A percentile compares a stretch with the other conserved stretches of the same genome.
phyloP scores from a whole-genome alignment of 1,284 basidiomycete species.

The Ganoderma lingzhi region DNA sequence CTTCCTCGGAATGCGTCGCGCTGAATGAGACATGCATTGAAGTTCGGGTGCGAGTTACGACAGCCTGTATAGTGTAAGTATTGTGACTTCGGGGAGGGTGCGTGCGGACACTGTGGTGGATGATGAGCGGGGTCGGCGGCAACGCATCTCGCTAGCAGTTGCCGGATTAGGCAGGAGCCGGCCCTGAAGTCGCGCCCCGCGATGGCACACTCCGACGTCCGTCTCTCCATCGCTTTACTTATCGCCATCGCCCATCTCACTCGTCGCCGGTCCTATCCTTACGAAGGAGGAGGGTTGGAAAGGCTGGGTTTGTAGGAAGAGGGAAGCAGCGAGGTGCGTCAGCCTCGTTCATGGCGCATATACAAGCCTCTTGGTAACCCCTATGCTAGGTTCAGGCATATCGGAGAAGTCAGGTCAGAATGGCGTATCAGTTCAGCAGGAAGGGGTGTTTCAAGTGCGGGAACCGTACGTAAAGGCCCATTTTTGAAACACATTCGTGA shows the following conservation, averaged over 20 bases:
- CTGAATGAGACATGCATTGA: neutral
- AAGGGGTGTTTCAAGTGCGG: conserved; percentile 91
- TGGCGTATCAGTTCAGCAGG: conserved; percentile 83
- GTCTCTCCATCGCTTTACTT: conserved; percentile 30
- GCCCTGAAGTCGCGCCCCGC: conserved; percentile 25
- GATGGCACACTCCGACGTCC: neutral
- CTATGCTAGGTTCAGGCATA: conserved; percentile 34
- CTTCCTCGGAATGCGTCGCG: conserved; percentile 6
- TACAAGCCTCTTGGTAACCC: conserved; percentile 18
- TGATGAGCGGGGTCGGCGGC: neutral
- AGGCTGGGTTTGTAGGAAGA: conserved; percentile 54
- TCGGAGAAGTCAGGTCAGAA: conserved; percentile 46
- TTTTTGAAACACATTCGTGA: conserved; percentile 11
- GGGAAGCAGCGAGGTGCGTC: conserved; percentile 50
- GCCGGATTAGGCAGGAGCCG: conserved; percentile 28
- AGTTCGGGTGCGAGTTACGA: neutral
- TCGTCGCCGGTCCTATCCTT: conserved; percentile 49
- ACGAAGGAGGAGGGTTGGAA: conserved; percentile 54
- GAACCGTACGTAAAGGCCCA: conserved; percentile 64
- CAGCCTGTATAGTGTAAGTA: too few species aligned
- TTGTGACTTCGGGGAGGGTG: neutral
- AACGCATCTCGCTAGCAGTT: conserved; percentile 36
- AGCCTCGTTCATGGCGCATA: conserved; percentile 1
- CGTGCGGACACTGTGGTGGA: neutral
- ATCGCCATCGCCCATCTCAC: conserved; percentile 46